A percentile compares a stretch with the other conserved stretches of the same genome.
Conservation (phyloP, 331 rosid species). For the Erythrophleum ivorense region DNA sequence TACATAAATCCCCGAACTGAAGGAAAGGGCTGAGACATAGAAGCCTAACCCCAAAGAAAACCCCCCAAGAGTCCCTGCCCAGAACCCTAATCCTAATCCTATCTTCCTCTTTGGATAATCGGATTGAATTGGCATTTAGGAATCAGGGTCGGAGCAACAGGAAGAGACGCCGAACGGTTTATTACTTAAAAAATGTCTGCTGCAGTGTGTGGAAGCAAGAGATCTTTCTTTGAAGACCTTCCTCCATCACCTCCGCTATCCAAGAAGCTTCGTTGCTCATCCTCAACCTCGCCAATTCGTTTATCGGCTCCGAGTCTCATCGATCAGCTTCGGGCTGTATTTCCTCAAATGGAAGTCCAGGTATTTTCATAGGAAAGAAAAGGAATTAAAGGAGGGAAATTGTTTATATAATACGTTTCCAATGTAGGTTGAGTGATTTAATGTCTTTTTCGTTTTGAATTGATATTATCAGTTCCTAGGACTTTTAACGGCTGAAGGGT, state of each 20-base stretch:
- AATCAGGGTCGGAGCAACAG: conserved; percentile 30
- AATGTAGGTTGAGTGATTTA: background rate
- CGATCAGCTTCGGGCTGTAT: conserved; percentile 72
- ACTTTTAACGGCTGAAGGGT: background rate
- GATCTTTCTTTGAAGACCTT: conserved; percentile 97
- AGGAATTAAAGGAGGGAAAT: background rate
- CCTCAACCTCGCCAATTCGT: conserved; percentile 78
- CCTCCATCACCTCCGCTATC: conserved; percentile 86
- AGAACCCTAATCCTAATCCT: conserved; percentile 30
- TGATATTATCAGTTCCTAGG: background rate
- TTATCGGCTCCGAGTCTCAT: conserved; percentile 61
- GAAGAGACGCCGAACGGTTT: conserved; percentile 26
- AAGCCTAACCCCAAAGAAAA: conserved; percentile 21
- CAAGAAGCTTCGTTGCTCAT: conserved; percentile 87
- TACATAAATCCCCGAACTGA: background rate
- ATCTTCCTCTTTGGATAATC: background rate
- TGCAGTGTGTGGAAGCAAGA: conserved; percentile 97
- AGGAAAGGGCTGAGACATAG: background rate
- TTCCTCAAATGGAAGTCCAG: conserved; percentile 85
- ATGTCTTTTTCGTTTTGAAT: background rate
- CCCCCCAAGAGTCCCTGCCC: background rate
- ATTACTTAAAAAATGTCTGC: conserved; percentile 82
- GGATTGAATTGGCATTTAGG: conserved; percentile 14
- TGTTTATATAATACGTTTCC: background rate
- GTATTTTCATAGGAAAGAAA: conserved; percentile 32